phyloP scores from a whole-genome alignment of 2,329 filamentous ascomycete species.

The Endoconidiophora laricicola region DNA sequence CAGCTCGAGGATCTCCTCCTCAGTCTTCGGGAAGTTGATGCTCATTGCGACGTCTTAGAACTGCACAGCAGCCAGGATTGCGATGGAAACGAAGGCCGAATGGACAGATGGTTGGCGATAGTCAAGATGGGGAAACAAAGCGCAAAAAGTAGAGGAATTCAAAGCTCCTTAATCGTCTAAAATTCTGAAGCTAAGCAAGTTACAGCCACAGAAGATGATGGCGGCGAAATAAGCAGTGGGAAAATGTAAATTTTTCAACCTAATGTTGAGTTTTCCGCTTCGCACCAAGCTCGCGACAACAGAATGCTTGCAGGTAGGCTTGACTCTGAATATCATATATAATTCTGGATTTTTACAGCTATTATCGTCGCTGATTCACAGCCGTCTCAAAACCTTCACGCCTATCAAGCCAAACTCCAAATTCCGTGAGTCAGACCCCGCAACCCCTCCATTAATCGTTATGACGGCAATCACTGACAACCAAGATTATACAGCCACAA shows the following conservation, averaged over 20 bases:
- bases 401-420: too few species aligned
- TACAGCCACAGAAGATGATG: too few species aligned
- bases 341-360: too few species aligned
- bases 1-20: slow-evolving; percentile 14
- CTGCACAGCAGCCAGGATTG: background rate
- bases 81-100: background rate
- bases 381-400: too few species aligned
- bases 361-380: background rate
- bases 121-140: background rate
- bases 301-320: background rate
- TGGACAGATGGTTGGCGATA: background rate
- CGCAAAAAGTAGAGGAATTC: too few species aligned
- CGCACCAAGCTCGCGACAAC: too few species aligned
- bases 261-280: too few species aligned
- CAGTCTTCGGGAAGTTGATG: slow-evolving; percentile 16
- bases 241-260: too few species aligned
- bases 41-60: slow-evolving; percentile 10
- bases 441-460: slow-evolving; percentile 9
- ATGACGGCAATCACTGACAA: background rate
- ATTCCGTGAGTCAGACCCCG: slow-evolving; percentile 11
- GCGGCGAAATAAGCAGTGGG: too few species aligned
- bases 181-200: too few species aligned
- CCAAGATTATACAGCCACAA: background rate
- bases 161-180: too few species aligned
- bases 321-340: background rate